Conservation (phyloP, 23 red algal species). For the Gracilaria domingensis region DNA sequence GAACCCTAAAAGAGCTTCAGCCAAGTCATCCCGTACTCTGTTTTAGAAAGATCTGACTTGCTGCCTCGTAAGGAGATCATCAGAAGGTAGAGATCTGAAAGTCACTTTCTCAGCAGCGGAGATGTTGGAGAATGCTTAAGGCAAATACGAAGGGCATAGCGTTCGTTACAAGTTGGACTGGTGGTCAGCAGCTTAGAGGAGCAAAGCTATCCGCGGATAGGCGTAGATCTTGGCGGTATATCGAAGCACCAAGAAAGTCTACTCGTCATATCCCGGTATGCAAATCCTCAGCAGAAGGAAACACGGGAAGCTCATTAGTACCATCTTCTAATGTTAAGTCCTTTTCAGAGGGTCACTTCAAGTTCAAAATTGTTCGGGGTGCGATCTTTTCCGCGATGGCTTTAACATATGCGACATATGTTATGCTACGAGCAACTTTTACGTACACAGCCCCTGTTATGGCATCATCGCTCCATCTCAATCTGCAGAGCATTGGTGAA, state of each 20-base stretch:
- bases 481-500: slow-evolving; percentile 61
- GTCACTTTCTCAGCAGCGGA: not conserved
- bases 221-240: not conserved
- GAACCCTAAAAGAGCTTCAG: too few relatives aligned
- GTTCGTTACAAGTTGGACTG: not conserved
- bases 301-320: not conserved
- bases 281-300: slow-evolving; percentile 18
- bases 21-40: too few relatives aligned
- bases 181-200: not conserved
- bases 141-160: not conserved
- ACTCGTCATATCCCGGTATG: not conserved
- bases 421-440: slow-evolving; percentile 77
- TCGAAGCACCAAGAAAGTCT: not conserved
- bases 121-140: not conserved
- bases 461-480: slow-evolving; percentile 32
- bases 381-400: slow-evolving; percentile 56
- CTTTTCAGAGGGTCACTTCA: slow-evolving; percentile 5
- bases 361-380: slow-evolving; percentile 15
- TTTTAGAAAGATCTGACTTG: too few relatives aligned
- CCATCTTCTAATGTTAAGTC: not conserved
- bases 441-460: slow-evolving; percentile 84
- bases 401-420: slow-evolving; percentile 76
- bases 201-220: not conserved
- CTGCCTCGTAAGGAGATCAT: too few relatives aligned
- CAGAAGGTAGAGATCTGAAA: not conserved